A percentile compares a stretch with the other conserved stretches of the same genome.
These are phyloP conservation scores for Calocybe cyanea DNA, from an alignment of 768 basidiomycete genomes.

Conservation along the genomic window DNA sequence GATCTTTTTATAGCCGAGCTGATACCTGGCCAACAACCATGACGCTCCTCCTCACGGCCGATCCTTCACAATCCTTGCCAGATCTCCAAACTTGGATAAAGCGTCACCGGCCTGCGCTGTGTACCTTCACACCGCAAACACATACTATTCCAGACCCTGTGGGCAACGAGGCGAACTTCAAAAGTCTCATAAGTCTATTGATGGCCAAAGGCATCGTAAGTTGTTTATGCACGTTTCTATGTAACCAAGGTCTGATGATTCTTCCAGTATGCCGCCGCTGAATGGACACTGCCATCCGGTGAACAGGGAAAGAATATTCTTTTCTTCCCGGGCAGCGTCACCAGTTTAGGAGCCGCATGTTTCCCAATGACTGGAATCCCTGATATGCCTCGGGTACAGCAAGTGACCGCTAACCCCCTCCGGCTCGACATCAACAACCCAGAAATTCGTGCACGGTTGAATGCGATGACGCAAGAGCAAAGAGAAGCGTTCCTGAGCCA, in stretches of 20 bases:
- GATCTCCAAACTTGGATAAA: constrained; percentile 49
- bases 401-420: background rate
- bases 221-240: constrained; percentile 1
- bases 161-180: constrained; percentile 41
- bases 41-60: constrained; percentile 35
- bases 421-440: constrained; percentile 13
- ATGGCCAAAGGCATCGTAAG: constrained; percentile 42
- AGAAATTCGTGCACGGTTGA: constrained; percentile 17
- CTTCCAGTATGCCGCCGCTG: constrained; percentile 35
- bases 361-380: constrained; percentile 40
- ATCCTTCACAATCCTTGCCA: constrained; percentile 32
- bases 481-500: constrained; percentile 18
- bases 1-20: constrained; percentile 32
- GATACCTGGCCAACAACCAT: constrained; percentile 52
- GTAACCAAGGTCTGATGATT: background rate
- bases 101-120: constrained; percentile 34
- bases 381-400: constrained; percentile 24
- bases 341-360: constrained; percentile 26
- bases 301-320: constrained; percentile 32
- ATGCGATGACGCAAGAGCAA: constrained; percentile 23
- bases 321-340: constrained; percentile 29
- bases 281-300: constrained; percentile 33
- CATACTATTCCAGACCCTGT: constrained; percentile 27
- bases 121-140: constrained; percentile 33
- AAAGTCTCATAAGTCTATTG: constrained; percentile 38